Conservation (phyloP, 108 stramenopile species). For the Pseudonitzschia pungens region DNA sequence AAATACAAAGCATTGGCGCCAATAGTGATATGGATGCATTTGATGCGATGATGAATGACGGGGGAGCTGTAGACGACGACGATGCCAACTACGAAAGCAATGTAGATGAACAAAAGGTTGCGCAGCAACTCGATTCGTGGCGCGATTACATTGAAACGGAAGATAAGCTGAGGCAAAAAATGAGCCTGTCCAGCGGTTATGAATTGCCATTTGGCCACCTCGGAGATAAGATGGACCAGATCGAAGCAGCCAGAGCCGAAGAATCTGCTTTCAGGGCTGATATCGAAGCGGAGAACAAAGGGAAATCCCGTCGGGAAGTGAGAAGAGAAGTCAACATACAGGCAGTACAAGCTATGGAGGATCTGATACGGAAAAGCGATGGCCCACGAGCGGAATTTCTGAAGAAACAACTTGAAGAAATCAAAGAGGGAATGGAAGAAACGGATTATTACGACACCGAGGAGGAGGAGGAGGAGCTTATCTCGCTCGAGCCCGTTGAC, state of each 20-base stretch:
- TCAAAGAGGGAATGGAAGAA: conserved; percentile 35
- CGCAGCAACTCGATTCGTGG: conserved; percentile 38
- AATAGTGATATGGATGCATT: background rate
- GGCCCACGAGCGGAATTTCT: conserved; percentile 26
- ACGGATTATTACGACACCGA: conserved; percentile 40
- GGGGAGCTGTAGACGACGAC: background rate
- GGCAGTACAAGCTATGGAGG: conserved; percentile 45
- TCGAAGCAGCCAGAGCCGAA: conserved; percentile 13
- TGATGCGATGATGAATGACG: background rate
- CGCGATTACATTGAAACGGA: conserved; percentile 45
- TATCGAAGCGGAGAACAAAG: background rate
- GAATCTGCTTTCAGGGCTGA: background rate
- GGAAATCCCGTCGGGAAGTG: conserved; percentile 23
- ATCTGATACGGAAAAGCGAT: conserved; percentile 34
- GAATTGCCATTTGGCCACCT: conserved; percentile 47
- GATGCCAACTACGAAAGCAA: background rate
- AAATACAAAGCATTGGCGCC: background rate
- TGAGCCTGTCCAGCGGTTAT: conserved; percentile 32
- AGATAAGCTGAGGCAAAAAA: conserved; percentile 31
- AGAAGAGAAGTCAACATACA: conserved; percentile 42
- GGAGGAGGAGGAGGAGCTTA: conserved; percentile 12
- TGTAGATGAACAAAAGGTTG: conserved; percentile 26
- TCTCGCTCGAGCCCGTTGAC: conserved; percentile 41
- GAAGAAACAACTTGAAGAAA: conserved; percentile 34
- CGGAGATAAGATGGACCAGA: conserved; percentile 15